Evolutionary conservation across 768 basidiomycete species (phyloP).

Genomic region (Termitomyces sp.): DNA sequence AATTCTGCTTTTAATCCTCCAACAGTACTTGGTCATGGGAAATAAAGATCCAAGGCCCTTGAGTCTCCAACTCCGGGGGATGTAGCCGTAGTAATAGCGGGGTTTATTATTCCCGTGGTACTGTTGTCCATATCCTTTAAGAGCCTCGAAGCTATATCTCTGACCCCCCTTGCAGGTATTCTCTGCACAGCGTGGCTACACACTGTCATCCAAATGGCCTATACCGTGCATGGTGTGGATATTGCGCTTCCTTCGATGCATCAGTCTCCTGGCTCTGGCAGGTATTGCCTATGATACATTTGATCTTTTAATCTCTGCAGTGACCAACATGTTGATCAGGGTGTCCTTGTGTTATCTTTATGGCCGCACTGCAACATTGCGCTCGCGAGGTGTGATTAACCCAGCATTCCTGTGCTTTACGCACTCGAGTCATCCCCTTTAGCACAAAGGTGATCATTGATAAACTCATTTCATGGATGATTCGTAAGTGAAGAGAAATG

Average conservation of each 20-base stretch:
- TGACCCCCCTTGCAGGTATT: neutral
- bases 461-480: neutral
- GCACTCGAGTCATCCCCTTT: neutral
- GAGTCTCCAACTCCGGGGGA: neutral
- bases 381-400: neutral
- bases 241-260: neutral
- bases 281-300: neutral
- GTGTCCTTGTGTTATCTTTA: neutral
- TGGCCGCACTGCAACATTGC: neutral
- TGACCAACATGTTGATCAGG: neutral
- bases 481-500: neutral
- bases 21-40: neutral
- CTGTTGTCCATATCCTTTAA: neutral
- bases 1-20: neutral
- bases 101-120: neutral
- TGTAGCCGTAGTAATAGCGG: neutral
- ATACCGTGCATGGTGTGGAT: neutral
- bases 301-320: neutral
- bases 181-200: neutral
- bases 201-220: neutral
- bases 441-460: neutral
- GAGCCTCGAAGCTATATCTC: neutral
- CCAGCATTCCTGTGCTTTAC: neutral
- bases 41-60: neutral
- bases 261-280: neutral